These are phyloP conservation scores for Termitomyces heimii DNA, from an alignment of 768 basidiomycete species.

Conservation along the genomic window DNA sequence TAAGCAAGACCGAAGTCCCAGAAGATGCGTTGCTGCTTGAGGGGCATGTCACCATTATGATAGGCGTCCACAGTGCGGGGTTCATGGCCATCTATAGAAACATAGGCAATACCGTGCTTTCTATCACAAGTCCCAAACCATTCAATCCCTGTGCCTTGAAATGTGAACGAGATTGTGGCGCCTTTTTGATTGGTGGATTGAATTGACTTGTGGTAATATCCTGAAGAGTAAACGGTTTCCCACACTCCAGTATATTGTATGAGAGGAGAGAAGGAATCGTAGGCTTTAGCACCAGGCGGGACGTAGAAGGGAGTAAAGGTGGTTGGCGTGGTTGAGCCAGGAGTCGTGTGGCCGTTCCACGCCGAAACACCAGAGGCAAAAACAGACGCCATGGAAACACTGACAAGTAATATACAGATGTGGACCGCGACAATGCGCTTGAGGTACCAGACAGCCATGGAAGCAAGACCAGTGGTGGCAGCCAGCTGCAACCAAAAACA, in stretches of 20 bases:
- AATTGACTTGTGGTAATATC: conserved; percentile 45
- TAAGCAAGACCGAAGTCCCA: conserved; percentile 47
- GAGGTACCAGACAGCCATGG: conserved; percentile 9
- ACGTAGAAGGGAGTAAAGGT: conserved; percentile 68
- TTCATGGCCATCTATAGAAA: conserved; percentile 53
- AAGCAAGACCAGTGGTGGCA: neutral
- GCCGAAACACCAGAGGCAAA: conserved; percentile 35
- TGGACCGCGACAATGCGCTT: conserved; percentile 2
- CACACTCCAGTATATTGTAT: conserved; percentile 58
- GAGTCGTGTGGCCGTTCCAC: conserved; percentile 63
- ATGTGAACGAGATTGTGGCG: conserved; percentile 51
- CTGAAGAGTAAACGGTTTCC: conserved; percentile 45
- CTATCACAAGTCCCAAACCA: conserved; percentile 64
- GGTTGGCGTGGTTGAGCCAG: conserved; percentile 37
- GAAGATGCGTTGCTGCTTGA: conserved; percentile 59
- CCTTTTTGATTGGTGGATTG: conserved; percentile 42
- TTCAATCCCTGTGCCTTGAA: conserved; percentile 72
- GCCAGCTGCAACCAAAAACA: neutral
- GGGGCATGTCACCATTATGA: conserved; percentile 21
- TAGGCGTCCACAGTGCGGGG: conserved; percentile 42
- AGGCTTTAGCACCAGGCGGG: conserved; percentile 64
- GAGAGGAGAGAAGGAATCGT: conserved; percentile 65
- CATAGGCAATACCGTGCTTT: conserved; percentile 46
- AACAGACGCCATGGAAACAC: conserved; percentile 8
- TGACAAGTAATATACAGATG: conserved; percentile 7